Evolutionary conservation across 2,329 filamentous ascomycete species (phyloP).

Genomic region (Simplicillium aogashimaense): DNA sequence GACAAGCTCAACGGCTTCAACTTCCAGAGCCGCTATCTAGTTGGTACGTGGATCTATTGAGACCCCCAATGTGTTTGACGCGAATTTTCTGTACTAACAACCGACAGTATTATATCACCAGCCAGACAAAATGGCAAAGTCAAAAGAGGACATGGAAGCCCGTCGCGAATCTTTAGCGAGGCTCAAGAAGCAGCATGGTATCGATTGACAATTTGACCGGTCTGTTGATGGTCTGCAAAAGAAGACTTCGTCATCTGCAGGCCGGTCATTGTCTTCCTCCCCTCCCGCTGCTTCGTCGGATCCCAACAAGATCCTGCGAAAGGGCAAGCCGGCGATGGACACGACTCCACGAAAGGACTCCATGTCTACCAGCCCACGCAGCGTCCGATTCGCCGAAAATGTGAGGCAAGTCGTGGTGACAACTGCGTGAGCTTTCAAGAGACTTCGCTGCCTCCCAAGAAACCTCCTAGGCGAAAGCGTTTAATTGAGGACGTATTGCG

Average conservation of each 20-base stretch:
- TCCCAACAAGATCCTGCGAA: conserved; percentile 34
- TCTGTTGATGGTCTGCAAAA: conserved; percentile 43
- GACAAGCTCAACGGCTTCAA: conserved; percentile 99
- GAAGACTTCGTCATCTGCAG: conserved; percentile 40
- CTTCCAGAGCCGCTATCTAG: conserved; percentile 98
- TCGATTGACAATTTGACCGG: conserved; percentile 87
- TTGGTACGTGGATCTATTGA: conserved; percentile 82
- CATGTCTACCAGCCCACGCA: conserved; percentile 23
- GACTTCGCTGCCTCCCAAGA: no score
- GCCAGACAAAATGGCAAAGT: conserved; percentile 62
- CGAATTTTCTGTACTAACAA: conserved; percentile 3
- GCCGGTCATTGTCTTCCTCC: conserved; percentile 46
- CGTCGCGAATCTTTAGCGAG: conserved; percentile 96
- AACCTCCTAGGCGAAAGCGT: no score
- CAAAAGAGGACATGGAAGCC: conserved; percentile 87
- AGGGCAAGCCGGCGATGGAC: conserved; percentile 25
- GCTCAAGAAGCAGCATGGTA: conserved; percentile 95
- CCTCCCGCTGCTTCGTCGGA: conserved; percentile 26
- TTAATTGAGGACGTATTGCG: no score
- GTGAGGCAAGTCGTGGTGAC: conserved; percentile 24
- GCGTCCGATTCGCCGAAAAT: conserved; percentile 31
- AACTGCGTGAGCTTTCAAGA: conserved; percentile 21
- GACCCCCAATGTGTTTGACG: background rate
- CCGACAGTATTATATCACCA: conserved; percentile 50
- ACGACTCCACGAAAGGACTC: conserved; percentile 18